phyloP scores from a whole-genome alignment of 2,329 filamentous ascomycete genomes.

The Paracoccidioides lutzii region DNA sequence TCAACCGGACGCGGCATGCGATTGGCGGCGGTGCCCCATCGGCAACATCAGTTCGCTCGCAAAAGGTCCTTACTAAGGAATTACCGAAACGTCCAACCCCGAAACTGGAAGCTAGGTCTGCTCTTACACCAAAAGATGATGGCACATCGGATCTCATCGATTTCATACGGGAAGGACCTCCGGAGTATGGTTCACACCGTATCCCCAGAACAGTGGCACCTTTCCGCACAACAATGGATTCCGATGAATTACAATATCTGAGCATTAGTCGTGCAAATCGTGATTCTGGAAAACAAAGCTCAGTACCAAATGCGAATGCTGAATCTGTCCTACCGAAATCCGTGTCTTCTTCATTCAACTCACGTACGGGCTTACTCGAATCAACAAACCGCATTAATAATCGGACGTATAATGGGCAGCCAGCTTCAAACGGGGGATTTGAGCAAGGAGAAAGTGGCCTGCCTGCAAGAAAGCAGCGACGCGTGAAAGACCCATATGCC shows the following conservation, averaged over 20 bases:
- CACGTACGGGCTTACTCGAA: slow-evolving; percentile 55
- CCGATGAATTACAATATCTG: slow-evolving; percentile 49
- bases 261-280: slow-evolving; percentile 19
- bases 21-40: neutral
- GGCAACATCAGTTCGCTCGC: neutral
- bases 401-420: slow-evolving; percentile 10
- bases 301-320: slow-evolving; percentile 34
- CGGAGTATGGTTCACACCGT: slow-evolving; percentile 49
- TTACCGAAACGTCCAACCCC: slow-evolving; percentile 13
- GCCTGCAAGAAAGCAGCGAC: slow-evolving; percentile 60
- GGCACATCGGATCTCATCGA: slow-evolving; percentile 83
- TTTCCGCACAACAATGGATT: slow-evolving; percentile 75
- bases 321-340: slow-evolving; percentile 39
- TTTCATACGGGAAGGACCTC: slow-evolving; percentile 82
- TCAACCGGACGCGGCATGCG: neutral
- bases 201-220: slow-evolving; percentile 75
- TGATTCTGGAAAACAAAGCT: slow-evolving; percentile 24
- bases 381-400: slow-evolving; percentile 22
- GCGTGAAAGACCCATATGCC: slow-evolving; percentile 82
- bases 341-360: slow-evolving; percentile 56
- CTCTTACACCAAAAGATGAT: slow-evolving; percentile 47
- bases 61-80: neutral
- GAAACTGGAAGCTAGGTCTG: slow-evolving; percentile 59
- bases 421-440: neutral
- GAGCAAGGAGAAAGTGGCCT: neutral